Evolutionary conservation across 1,139 yeast species (phyloP).

Genomic region (Lodderomyces theae): DNA sequence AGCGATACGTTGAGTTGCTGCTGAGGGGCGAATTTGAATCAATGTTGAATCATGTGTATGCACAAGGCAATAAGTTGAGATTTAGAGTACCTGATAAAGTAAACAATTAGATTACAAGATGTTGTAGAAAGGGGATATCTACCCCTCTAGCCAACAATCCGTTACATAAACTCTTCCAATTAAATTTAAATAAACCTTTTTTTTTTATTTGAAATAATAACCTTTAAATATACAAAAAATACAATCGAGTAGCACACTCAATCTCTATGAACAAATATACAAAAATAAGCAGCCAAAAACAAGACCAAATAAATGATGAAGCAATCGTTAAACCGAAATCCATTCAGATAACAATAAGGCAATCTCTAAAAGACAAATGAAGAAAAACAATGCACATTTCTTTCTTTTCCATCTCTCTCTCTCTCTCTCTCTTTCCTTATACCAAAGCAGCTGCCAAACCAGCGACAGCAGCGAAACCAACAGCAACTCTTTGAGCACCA

Average conservation of each 20-base stretch:
- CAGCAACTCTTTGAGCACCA: slow-evolving; percentile 27
- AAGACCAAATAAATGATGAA: no score
- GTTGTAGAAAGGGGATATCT: background rate
- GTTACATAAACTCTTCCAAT: no score
- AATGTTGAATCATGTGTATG: slow-evolving; percentile 63
- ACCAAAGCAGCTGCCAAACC: slow-evolving; percentile 45
- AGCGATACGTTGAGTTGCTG: slow-evolving; percentile 62
- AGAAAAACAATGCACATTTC: no score
- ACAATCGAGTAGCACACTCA: no score
- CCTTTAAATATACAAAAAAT: background rate
- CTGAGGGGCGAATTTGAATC: slow-evolving; percentile 58
- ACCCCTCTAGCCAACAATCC: no score
- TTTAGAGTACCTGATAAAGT: slow-evolving; percentile 34
- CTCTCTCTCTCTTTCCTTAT: slow-evolving; percentile 17
- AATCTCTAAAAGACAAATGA: background rate
- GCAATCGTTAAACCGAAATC: slow-evolving; percentile 1
- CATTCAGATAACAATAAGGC: background rate
- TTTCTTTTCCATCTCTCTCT: no score
- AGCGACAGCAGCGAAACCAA: slow-evolving; percentile 44
- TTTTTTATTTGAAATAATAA: no score
- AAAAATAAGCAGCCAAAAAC: background rate
- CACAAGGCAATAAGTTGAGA: slow-evolving; percentile 61
- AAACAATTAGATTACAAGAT: no score
- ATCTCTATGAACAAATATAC: slow-evolving; percentile 1
- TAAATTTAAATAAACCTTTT: no score